Evolutionary conservation across 306 rosid species (phyloP).

Genomic region (Rosa rugosa): DNA sequence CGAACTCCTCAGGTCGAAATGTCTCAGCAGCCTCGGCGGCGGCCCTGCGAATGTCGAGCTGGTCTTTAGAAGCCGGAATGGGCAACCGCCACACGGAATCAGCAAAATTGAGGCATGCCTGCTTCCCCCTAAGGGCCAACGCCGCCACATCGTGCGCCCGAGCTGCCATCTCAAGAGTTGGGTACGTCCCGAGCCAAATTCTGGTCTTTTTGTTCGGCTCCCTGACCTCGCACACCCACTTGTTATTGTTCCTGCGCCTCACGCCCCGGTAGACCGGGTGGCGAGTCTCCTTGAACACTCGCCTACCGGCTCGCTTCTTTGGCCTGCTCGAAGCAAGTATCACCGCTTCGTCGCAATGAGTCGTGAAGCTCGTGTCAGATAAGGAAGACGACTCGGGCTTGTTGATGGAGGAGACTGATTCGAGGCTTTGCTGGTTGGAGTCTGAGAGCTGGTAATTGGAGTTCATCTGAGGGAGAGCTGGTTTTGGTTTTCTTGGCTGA

Average conservation of each 20-base stretch:
- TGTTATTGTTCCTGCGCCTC: conserved; percentile 59
- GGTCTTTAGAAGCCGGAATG: conserved; percentile 39
- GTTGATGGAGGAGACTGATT: neutral
- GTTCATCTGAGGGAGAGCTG: neutral
- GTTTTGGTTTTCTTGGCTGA: neutral
- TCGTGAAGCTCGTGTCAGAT: conserved; percentile 18
- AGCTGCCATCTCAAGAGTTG: conserved; percentile 79
- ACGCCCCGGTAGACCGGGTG: conserved; percentile 83
- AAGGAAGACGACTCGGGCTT: conserved; percentile 16
- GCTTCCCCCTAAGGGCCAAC: conserved; percentile 49
- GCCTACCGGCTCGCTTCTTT: conserved; percentile 69
- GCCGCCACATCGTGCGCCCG: conserved; percentile 89
- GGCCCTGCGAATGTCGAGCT: conserved; percentile 49
- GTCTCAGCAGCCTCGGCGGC: conserved; percentile 59
- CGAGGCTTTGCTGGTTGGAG: neutral
- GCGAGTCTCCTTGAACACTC: conserved; percentile 65
- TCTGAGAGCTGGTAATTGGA: neutral
- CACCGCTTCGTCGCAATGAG: conserved; percentile 44
- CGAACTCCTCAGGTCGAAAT: conserved; percentile 21
- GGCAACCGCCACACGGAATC: conserved; percentile 62
- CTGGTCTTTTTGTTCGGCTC: conserved; percentile 58
- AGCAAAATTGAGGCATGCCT: conserved; percentile 71
- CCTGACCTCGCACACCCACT: conserved; percentile 86
- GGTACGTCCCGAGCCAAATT: conserved; percentile 86
- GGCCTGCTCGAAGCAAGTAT: conserved; percentile 55